Evolutionary conservation across 352 stramenopile genomes (phyloP), one percentile per base, ranked within the genome.

Genomic region (Phytopythium montanum): DNA sequence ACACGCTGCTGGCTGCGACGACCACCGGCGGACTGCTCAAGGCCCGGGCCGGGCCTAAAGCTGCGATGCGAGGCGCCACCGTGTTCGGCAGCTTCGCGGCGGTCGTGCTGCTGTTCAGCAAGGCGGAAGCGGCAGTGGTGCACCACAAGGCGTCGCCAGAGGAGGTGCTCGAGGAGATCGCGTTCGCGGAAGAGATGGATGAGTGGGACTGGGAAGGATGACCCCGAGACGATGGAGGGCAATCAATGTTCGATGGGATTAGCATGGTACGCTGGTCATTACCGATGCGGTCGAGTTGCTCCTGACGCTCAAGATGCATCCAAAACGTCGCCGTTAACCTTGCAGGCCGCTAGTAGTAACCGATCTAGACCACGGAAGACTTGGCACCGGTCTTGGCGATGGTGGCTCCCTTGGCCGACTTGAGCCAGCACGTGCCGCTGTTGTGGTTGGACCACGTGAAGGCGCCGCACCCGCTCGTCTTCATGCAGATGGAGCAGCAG

Each of bases 351-450:
- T 38, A 10, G 8, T 12, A 54, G 25, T 16, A 18, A 7, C 31
- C 12, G 31, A 36, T 36, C 31, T 36, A 36, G 7, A 36, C 31
- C 31, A 36, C 31, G 31, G 31, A 36, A 10, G 31, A 36, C 31
- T 6, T 36, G 31, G 12, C 31, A 10, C 31, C 31, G 31, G 8
- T 34, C 31, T 9, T 64, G 26, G 53, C 56, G 25, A 28, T 21
- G n/a, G 54, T 59, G 19, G 31, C 46, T 12, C 62, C 65, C 53
- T 73, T 79, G 39, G 19, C 33, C n/a, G 59, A 81, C 68, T 88
- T 90, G 48, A 88, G 68, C 68, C 76, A 88, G 67, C 81, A 90
- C 26, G 60, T 78, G 16, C 81, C 81, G 28, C 65, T 64, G 29
- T 64, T 66, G 62, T 53, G 68, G 53, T 75, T 72, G n/a, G 33